phyloP scores from a whole-genome alignment of 306 rosid genomes.

The Acacia confusa region DNA sequence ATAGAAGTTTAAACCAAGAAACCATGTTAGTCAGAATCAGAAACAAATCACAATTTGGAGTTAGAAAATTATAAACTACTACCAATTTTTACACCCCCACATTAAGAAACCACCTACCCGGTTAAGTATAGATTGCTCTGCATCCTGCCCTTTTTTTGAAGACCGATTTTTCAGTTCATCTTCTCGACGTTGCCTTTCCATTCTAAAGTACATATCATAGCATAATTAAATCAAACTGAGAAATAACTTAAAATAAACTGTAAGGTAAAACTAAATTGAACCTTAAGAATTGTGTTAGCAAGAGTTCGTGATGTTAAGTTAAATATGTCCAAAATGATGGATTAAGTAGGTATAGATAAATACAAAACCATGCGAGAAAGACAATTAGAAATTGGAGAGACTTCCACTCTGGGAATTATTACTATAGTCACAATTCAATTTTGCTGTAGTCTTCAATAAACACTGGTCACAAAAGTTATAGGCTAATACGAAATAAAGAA shows the following conservation, averaged over 20 bases:
- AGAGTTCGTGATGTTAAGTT: neutral
- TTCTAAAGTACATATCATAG: conserved; percentile 46
- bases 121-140: conserved; percentile 70
- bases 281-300: neutral
- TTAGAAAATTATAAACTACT: neutral
- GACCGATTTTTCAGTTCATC: conserved; percentile 81
- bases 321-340: neutral
- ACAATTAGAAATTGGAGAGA: neutral
- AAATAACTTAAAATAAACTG: neutral
- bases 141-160: conserved; percentile 80
- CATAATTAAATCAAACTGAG: conserved; percentile 9
- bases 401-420: neutral
- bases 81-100: neutral
- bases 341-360: neutral
- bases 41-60: conserved; percentile 1
- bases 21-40: neutral
- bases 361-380: neutral
- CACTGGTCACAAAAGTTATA: neutral
- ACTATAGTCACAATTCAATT: neutral
- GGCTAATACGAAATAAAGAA: neutral
- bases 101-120: conserved; percentile 55
- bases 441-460: neutral
- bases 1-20: conserved; percentile 24
- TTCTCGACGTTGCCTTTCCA: conserved; percentile 97
- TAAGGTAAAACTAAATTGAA: conserved; percentile 11